Percentiles rank a stretch among this genome's conserved stretches.
Conservation (phyloP, 805 yeast species). For the Middelhovenomyces tepae region DNA sequence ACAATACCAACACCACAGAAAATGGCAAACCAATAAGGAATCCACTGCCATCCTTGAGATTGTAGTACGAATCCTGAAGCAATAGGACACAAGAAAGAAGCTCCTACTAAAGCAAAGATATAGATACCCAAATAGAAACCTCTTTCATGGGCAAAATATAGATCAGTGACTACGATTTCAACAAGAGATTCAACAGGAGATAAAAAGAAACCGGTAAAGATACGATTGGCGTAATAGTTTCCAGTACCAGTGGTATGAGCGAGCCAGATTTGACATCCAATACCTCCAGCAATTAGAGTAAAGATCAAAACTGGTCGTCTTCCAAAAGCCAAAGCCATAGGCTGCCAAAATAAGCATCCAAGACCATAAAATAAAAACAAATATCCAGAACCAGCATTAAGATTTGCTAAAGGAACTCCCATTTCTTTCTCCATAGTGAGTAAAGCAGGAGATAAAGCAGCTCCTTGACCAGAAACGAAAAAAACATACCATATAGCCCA, state of each 20-base stretch:
- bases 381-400: conserved; percentile 42
- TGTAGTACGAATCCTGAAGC: conserved; percentile 55
- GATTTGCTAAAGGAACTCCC: conserved; percentile 30
- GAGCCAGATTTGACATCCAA: conserved; percentile 33
- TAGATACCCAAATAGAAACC: conserved; percentile 42
- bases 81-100: conserved; percentile 50
- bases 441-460: conserved; percentile 39
- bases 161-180: conserved; percentile 41
- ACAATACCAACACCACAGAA: conserved; percentile 8
- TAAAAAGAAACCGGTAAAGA: conserved; percentile 15
- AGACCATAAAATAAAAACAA: conserved; percentile 41
- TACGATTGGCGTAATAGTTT: conserved; percentile 1
- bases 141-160: conserved; percentile 45
- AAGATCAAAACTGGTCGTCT: conserved; percentile 34
- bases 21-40: conserved; percentile 8
- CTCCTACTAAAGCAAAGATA: conserved; percentile 44
- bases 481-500: conserved; percentile 30
- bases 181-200: conserved; percentile 42
- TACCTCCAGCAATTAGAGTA: conserved; percentile 27
- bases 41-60: conserved; percentile 12
- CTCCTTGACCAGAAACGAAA: conserved; percentile 39
- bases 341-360: conserved; percentile 39
- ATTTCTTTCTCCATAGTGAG: conserved; percentile 30
- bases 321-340: conserved; percentile 36
- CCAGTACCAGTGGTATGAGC: conserved; percentile 9